A percentile compares a stretch with the other conserved stretches of the same genome.
phyloP scores from a whole-genome alignment of 2,329 filamentous ascomycete genomes.

The Aspergillus versicolor region DNA sequence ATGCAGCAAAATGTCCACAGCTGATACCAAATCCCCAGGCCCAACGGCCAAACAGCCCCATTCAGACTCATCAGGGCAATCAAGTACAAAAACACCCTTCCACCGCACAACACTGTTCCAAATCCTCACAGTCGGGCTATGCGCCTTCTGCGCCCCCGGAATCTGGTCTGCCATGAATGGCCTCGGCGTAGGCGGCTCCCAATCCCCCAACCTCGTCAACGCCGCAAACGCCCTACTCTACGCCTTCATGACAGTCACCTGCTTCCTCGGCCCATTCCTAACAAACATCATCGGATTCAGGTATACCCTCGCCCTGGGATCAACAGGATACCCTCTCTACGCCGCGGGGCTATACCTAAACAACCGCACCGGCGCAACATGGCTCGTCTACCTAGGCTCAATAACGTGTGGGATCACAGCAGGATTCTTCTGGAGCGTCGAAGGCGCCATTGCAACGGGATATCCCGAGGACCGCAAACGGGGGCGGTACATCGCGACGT shows the following conservation, averaged over 20 bases:
- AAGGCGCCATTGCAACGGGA: conserved; percentile 39
- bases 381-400: background rate
- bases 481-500: conserved; percentile 30
- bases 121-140: background rate
- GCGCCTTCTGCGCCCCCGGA: background rate
- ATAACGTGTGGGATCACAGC: background rate
- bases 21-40: background rate
- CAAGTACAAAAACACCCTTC: background rate
- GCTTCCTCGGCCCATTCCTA: background rate
- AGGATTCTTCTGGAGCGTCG: background rate
- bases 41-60: background rate
- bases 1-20: background rate
- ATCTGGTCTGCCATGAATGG: background rate
- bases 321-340: background rate
- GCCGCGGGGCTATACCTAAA: background rate
- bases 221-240: background rate
- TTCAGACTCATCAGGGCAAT: background rate
- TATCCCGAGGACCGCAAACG: conserved; percentile 33
- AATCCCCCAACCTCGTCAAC: background rate
- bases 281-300: background rate
- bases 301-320: background rate
- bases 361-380: background rate
- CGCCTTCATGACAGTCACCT: background rate
- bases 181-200: background rate
- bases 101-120: background rate